Percentiles rank a stretch among this genome's conserved stretches.
Conservation (phyloP, 345 rosid species). For the Melaleuca quinquenervia region DNA sequence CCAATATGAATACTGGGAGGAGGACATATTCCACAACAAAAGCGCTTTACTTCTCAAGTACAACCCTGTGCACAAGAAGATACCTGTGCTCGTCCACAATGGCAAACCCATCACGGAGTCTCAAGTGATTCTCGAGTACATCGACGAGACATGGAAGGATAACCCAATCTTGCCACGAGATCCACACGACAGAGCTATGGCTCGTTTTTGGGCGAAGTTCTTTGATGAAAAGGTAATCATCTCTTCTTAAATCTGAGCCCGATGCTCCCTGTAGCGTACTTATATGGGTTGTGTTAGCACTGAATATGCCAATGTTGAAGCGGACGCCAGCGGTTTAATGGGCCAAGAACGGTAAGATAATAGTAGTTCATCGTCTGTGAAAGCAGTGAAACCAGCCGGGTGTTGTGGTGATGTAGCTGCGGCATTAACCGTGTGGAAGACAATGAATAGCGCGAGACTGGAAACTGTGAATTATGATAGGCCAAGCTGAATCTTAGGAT, state of each 20-base stretch:
- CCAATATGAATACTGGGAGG: conserved; percentile 31
- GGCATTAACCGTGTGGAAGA: neutral
- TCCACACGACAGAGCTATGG: conserved; percentile 30
- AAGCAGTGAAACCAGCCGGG: no score
- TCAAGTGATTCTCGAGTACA: conserved; percentile 32
- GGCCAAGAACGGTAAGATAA: neutral
- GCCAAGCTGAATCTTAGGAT: neutral
- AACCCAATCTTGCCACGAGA: conserved; percentile 26
- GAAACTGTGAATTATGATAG: neutral
- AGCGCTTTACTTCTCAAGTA: conserved; percentile 25
- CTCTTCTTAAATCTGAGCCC: neutral
- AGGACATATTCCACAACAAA: conserved; percentile 23
- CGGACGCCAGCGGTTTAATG: no score
- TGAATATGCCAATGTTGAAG: neutral
- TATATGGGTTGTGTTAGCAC: neutral
- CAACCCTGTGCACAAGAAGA: conserved; percentile 39
- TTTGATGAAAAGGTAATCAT: conserved; percentile 27
- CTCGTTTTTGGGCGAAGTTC: conserved; percentile 48
- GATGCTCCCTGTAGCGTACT: neutral
- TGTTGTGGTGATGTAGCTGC: no score
- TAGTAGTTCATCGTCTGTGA: no score
- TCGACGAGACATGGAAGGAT: conserved; percentile 39
- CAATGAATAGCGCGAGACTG: neutral
- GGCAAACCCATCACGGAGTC: conserved; percentile 32
- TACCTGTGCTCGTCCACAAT: conserved; percentile 39